These are phyloP conservation scores for Coriaria nepalensis DNA, from an alignment of 306 rosid species.

Conservation along the genomic window DNA sequence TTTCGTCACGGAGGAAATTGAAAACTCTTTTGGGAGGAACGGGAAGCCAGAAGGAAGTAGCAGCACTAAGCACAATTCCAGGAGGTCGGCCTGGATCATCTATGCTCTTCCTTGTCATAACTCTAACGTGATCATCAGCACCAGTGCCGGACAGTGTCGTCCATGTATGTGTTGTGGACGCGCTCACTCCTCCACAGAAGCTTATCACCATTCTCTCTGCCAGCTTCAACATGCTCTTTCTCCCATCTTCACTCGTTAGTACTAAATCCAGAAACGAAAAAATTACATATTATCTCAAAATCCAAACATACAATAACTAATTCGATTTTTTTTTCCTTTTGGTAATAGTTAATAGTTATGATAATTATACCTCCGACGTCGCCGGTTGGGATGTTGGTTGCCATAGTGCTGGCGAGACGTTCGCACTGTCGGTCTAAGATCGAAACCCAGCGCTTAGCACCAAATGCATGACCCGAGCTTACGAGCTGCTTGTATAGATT, in stretches of 20 bases:
- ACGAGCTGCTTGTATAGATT: constrained; percentile 80
- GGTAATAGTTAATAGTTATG: too few relatives aligned
- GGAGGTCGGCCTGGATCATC: constrained; percentile 97
- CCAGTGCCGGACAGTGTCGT: constrained; percentile 83
- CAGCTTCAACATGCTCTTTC: constrained; percentile 86
- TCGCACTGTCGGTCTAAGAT: constrained; percentile 87
- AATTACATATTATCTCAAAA: too few relatives aligned
- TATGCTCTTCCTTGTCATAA: constrained; percentile 84
- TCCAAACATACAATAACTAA: too few relatives aligned
- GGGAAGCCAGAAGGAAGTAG: constrained; percentile 96
- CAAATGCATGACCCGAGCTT: constrained; percentile 74
- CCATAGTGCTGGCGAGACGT: constrained; percentile 89
- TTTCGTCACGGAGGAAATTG: constrained; percentile 82
- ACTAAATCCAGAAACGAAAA: constrained; percentile 19
- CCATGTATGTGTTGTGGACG: constrained; percentile 93
- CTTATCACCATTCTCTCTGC: constrained; percentile 98
- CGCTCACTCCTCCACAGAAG: constrained; percentile 94
- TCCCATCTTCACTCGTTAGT: constrained; percentile 87
- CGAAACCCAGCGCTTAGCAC: constrained; percentile 93
- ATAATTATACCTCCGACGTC: constrained; percentile 64
- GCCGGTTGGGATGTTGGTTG: constrained; percentile 60
- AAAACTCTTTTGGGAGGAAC: constrained; percentile 74
- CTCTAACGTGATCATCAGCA: constrained; percentile 77
- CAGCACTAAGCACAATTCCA: constrained; percentile 89
- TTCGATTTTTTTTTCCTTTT: too few relatives aligned